Evolutionary conservation across 768 basidiomycete species (phyloP).

Genomic region (Suillus subluteus): DNA sequence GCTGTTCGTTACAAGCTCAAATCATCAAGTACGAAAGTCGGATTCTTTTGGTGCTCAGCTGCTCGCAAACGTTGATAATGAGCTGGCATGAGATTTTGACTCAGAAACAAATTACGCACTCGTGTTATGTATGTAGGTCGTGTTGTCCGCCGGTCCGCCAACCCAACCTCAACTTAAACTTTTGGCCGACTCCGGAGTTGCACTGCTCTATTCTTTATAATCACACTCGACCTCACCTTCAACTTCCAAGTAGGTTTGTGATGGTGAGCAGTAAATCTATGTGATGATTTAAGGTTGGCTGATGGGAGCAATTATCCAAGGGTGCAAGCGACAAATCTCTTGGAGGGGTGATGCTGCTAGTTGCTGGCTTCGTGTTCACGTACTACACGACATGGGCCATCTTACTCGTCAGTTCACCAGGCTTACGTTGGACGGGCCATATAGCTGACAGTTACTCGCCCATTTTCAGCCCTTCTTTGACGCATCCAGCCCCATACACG

Average conservation of each 20-base stretch:
- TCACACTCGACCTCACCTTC: constrained; percentile 1
- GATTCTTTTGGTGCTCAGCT: background rate
- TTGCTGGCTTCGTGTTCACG: constrained; percentile 73
- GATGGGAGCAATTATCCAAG: constrained; percentile 42
- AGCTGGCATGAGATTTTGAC: constrained; percentile 7
- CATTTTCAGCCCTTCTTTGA: constrained; percentile 78
- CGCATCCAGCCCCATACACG: constrained; percentile 68
- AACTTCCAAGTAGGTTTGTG: constrained; percentile 8
- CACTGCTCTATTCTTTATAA: constrained; percentile 4
- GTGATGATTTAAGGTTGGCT: constrained; percentile 12
- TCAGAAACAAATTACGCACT: constrained; percentile 4
- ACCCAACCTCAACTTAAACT: constrained; percentile 10
- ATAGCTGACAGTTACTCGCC: background rate
- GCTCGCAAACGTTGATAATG: background rate
- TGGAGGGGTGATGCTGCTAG: constrained; percentile 79
- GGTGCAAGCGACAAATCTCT: constrained; percentile 79
- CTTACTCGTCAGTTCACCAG: constrained; percentile 62
- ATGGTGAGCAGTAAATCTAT: constrained; percentile 26
- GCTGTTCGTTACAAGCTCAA: constrained; percentile 1
- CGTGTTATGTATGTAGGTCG: constrained; percentile 1
- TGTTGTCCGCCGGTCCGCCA: constrained; percentile 1
- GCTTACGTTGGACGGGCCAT: background rate
- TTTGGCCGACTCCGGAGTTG: constrained; percentile 18
- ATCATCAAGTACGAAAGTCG: constrained; percentile 5
- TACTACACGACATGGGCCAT: constrained; percentile 96